Evolutionary conservation across 2,329 filamentous ascomycete species (phyloP), one percentile per base, ranked within the genome.

Genomic region (Pezicula radicicola): DNA sequence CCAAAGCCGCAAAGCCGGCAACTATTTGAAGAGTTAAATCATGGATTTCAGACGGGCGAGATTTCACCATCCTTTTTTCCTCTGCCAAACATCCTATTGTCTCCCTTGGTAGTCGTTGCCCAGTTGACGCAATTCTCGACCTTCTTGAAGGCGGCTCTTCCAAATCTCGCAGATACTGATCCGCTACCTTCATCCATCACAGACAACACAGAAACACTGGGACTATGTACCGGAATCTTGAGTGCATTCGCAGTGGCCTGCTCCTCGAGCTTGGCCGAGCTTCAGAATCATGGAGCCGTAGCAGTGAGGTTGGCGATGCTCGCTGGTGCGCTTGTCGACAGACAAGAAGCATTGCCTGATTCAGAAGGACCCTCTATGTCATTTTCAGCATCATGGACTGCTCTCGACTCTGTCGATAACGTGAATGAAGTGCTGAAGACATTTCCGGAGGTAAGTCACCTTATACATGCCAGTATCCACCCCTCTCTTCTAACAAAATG

Each of bases 191-290:
- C 19, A 19, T 19, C 19, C 19, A 19, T 19, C 19, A 19, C 19
- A 2, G 19, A 19, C 19, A 19, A 19, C 19, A 19, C 19, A 19
- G 60, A 66, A 55, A 62, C 62, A 1, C 37, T 68, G 1, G 73
- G 74, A 0, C 68, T 75, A 48, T 76, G 74, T 35, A 67, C 66
- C 1, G 73, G 73, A 0, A 48, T 74, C 1, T 46, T 76, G n/a
- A 65, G 57, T 39, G 69, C 74, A 6, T 50, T 69, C 12, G 69
- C 70, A 0, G 68, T 72, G 1, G 61, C 72, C 0, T 60, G 65
- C 52, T 59, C 68, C 15, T 8, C 40, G 1, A 66, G 58, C 27
- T 42, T 46, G 1, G 36, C 50, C 0, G 61, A 72, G 1, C 59
- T 76, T n/a, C 45, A 64, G 27, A 51, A 58, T 7, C 65, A 72